Percentiles rank a stretch among this genome's conserved stretches.
phyloP scores from a whole-genome alignment of 257 asterid genomes.

The Linaria vulgaris region DNA sequence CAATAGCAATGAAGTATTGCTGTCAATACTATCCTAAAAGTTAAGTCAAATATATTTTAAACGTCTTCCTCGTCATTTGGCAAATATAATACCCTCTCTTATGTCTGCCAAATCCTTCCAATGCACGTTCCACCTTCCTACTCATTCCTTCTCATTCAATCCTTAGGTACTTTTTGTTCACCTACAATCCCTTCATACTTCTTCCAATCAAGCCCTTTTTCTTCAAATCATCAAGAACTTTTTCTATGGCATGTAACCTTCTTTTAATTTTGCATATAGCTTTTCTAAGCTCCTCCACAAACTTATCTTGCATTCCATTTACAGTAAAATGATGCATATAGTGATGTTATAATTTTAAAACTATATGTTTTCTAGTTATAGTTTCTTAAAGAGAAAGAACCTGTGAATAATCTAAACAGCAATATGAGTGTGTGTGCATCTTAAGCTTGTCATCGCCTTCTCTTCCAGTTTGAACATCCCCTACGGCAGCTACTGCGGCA shows the following conservation, averaged over 20 bases:
- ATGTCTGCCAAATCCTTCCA: not conserved
- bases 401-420: slow-evolving; percentile 93
- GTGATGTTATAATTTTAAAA: slow-evolving; percentile 8
- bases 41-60: not conserved
- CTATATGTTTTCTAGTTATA: slow-evolving; percentile 7
- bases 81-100: not conserved
- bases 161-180: not conserved
- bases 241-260: slow-evolving; percentile 4
- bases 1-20: not conserved
- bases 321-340: not conserved
- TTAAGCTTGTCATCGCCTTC: slow-evolving; percentile 86
- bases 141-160: slow-evolving; percentile 8
- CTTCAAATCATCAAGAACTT: slow-evolving; percentile 2
- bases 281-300: slow-evolving; percentile 1
- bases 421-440: slow-evolving; percentile 88
- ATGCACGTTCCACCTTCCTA: slow-evolving; percentile 11
- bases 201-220: slow-evolving; percentile 16
- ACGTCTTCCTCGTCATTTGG: not conserved
- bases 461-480: slow-evolving; percentile 59
- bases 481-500: slow-evolving; percentile 75
- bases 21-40: not conserved
- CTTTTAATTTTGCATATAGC: slow-evolving; percentile 4
- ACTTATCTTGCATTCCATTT: slow-evolving; percentile 12
- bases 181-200: no score
- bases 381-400: slow-evolving; percentile 36